These are phyloP conservation scores for Geosmithia morbida DNA, from an alignment of 2,329 filamentous ascomycete species.

Conservation along the genomic window DNA sequence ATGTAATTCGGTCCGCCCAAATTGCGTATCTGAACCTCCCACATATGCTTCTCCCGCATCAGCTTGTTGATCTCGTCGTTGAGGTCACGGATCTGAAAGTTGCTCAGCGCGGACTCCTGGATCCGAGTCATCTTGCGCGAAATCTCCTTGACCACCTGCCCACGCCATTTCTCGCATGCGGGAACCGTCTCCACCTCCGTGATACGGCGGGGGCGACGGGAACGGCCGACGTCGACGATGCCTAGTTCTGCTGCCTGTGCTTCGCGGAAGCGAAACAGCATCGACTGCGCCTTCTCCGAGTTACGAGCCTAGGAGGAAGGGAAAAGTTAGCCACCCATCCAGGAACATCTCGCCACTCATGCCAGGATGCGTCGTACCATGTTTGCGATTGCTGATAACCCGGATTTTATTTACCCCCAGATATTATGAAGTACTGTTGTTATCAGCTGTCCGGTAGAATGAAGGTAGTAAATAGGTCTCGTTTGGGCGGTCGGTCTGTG, in stretches of 20 bases:
- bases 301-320: constrained; percentile 62
- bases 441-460: not conserved
- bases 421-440: not conserved
- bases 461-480: not conserved
- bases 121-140: constrained; percentile 93
- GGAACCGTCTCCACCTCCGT: constrained; percentile 75
- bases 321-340: no score
- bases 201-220: constrained; percentile 81
- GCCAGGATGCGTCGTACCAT: constrained; percentile 1
- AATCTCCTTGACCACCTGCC: constrained; percentile 93
- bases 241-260: constrained; percentile 91
- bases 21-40: constrained; percentile 93
- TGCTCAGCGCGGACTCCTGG: constrained; percentile 79
- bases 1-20: constrained; percentile 97
- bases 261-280: constrained; percentile 99
- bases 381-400: not conserved
- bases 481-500: not conserved
- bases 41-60: constrained; percentile 98
- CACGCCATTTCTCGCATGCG: constrained; percentile 92
- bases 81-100: constrained; percentile 93
- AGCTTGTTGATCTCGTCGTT: constrained; percentile 99
- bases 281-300: constrained; percentile 96
- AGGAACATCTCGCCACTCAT: no score
- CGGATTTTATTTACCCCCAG: not conserved
- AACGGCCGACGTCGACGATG: constrained; percentile 85